Evolutionary conservation across 2,329 filamentous ascomycete species (phyloP).

Genomic region (Ceratocystis destructans): DNA sequence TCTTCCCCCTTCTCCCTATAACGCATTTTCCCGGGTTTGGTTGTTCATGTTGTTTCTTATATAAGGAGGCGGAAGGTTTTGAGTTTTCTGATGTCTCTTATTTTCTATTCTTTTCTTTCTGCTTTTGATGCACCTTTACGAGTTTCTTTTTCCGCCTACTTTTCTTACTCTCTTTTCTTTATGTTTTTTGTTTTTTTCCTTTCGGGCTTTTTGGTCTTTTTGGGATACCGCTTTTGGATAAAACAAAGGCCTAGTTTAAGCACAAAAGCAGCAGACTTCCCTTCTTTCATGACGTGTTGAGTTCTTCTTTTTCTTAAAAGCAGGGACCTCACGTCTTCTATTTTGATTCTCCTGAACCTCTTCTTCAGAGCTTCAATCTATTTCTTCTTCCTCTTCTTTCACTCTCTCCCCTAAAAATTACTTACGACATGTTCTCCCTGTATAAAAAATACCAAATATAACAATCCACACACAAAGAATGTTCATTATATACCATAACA

Average conservation of each 20-base stretch:
- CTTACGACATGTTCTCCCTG: not conserved
- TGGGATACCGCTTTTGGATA: not conserved
- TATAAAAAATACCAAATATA: not conserved
- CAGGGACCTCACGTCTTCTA: not conserved
- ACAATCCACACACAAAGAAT: not conserved
- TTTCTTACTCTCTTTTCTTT: not conserved
- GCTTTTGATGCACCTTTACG: not conserved
- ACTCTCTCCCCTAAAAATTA: not conserved
- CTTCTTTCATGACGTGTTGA: not conserved
- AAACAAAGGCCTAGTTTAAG: not conserved
- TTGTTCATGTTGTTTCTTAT: constrained; percentile 9
- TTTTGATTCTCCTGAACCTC: not conserved
- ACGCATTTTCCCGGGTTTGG: constrained; percentile 14
- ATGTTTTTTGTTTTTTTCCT: not conserved
- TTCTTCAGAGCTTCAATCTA: not conserved
- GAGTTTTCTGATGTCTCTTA: constrained; percentile 10
- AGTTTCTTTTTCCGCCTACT: no score
- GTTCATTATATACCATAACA: not conserved
- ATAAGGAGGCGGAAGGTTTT: constrained; percentile 18
- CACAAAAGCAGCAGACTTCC: not conserved
- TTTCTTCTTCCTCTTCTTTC: no score
- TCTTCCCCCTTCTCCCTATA: constrained; percentile 4
- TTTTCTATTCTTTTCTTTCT: not conserved
- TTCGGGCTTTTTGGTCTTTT: not conserved
- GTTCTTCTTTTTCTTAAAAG: constrained; percentile 3